phyloP scores from a whole-genome alignment of 306 rosid species.

The Castanea sativa region DNA sequence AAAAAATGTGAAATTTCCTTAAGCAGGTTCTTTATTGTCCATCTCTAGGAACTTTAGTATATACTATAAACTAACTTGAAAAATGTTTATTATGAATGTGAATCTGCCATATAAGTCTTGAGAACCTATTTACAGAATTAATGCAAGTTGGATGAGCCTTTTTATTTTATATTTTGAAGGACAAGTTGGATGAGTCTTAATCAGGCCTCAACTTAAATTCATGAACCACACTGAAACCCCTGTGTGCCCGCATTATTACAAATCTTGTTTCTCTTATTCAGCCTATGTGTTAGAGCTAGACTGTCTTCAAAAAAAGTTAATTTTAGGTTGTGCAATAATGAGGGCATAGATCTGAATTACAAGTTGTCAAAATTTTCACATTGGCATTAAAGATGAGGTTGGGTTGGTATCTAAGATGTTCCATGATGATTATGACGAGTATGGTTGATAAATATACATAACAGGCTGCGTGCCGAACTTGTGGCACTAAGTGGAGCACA shows the following conservation, averaged over 20 bases:
- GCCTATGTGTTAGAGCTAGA: neutral
- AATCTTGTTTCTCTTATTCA: neutral
- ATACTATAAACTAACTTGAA: conserved; percentile 18
- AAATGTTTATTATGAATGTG: conserved; percentile 14
- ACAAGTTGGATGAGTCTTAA: neutral
- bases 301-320: neutral
- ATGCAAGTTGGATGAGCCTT: conserved; percentile 4
- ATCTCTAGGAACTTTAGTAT: conserved; percentile 23
- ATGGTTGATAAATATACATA: conserved; percentile 19
- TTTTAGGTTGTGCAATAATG: neutral
- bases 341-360: neutral
- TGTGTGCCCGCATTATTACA: conserved; percentile 7
- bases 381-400: conserved; percentile 7
- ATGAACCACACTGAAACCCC: conserved; percentile 8
- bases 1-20: conserved; percentile 24
- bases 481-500: conserved; percentile 43
- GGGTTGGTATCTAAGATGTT: conserved; percentile 27
- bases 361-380: conserved; percentile 7
- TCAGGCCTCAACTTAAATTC: too few relatives aligned
- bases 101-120: conserved; percentile 24
- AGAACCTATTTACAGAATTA: conserved; percentile 34
- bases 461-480: conserved; percentile 25
- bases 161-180: too few relatives aligned
- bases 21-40: conserved; percentile 9
- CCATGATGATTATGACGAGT: conserved; percentile 29